Conservation (phyloP, 2,329 filamentous ascomycete genomes). For the Lecanicillium sp. region DNA sequence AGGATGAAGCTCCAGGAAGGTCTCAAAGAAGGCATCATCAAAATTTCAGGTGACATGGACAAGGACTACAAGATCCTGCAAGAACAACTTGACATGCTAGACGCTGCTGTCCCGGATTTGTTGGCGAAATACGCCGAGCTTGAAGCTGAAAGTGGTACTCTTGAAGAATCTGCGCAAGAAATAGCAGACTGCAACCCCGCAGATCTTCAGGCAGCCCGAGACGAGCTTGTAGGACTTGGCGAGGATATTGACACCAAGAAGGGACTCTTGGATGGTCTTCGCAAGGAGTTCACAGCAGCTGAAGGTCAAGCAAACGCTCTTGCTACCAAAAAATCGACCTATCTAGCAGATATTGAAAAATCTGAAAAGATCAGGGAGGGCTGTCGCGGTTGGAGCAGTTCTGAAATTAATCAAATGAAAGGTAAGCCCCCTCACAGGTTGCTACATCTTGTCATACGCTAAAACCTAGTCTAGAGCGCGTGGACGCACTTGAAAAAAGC, state of each 20-base stretch:
- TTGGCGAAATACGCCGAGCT: conserved; percentile 53
- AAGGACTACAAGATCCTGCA: conserved; percentile 59
- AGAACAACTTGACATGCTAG: conserved; percentile 61
- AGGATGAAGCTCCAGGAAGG: conserved; percentile 78
- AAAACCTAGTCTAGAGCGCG: conserved; percentile 46
- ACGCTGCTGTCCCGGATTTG: conserved; percentile 58
- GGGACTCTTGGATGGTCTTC: conserved; percentile 56
- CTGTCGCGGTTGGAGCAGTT: conserved; percentile 79
- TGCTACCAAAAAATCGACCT: conserved; percentile 59
- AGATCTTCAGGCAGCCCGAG: conserved; percentile 66
- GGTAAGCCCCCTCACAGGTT: conserved; percentile 34
- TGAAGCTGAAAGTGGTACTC: conserved; percentile 52
- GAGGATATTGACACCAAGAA: conserved; percentile 63
- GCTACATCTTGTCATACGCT: conserved; percentile 17
- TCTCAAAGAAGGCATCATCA: conserved; percentile 70
- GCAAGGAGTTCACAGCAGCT: conserved; percentile 57
- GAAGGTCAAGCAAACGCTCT: conserved; percentile 55
- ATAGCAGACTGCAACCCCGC: conserved; percentile 73
- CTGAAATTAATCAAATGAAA: conserved; percentile 73
- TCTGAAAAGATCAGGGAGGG: conserved; percentile 80
- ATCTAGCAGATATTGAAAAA: conserved; percentile 65
- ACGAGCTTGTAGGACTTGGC: conserved; percentile 56
- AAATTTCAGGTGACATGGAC: conserved; percentile 69
- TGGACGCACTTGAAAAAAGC: conserved; percentile 55
- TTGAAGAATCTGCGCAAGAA: conserved; percentile 66